These are phyloP conservation scores for Fusarium pseudograminearum DNA, from an alignment of 2,329 filamentous ascomycete genomes.

Conservation along the genomic window DNA sequence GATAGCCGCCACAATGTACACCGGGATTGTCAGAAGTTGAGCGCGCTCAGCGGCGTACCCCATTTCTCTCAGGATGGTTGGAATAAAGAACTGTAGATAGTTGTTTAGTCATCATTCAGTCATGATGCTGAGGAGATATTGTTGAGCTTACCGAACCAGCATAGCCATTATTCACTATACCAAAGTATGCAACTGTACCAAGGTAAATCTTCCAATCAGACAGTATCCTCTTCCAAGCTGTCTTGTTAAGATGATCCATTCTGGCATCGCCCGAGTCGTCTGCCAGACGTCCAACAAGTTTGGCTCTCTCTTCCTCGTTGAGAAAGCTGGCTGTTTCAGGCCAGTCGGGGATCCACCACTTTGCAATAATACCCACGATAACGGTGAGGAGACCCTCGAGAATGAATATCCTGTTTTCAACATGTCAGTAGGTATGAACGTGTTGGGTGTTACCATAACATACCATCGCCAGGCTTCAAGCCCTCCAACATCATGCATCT, in stretches of 20 bases:
- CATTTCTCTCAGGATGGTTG: conserved; percentile 71
- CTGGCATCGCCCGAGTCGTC: background rate
- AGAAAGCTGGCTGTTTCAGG: conserved; percentile 83
- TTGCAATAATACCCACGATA: conserved; percentile 72
- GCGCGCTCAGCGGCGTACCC: conserved; percentile 69
- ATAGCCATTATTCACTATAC: conserved; percentile 66
- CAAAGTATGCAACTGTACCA: background rate
- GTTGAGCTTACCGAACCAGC: conserved; percentile 56
- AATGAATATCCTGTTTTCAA: conserved; percentile 66
- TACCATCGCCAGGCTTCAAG: conserved; percentile 20
- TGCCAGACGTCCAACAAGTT: conserved; percentile 76
- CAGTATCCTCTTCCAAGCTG: conserved; percentile 67
- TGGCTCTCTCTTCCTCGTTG: conserved; percentile 75
- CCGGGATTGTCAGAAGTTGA: conserved; percentile 73
- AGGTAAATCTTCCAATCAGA: conserved; percentile 65
- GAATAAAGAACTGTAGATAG: conserved; percentile 61
- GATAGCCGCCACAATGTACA: conserved; percentile 71
- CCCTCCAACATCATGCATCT: conserved; percentile 13
- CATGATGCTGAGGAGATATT: accelerated
- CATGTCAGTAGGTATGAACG: accelerated
- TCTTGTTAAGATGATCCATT: conserved; percentile 53
- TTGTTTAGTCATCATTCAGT: accelerated
- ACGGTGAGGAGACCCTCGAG: conserved; percentile 78
- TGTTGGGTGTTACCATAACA: accelerated
- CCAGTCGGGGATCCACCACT: conserved; percentile 82